Conservation (phyloP, 2,329 filamentous ascomycete genomes). For the Alternaria panax region DNA sequence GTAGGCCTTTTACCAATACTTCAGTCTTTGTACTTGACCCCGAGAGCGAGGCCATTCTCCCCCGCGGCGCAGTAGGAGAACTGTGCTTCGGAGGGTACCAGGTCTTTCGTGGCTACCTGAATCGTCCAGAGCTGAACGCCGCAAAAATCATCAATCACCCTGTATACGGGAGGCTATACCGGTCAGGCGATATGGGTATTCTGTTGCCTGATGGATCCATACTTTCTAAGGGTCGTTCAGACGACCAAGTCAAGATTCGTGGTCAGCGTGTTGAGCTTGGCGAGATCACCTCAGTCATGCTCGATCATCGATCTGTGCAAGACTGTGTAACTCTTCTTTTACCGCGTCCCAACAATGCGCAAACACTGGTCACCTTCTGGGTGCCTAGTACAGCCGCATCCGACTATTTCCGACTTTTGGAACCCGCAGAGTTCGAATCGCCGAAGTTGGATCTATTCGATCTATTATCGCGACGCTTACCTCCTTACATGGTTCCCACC, state of each 20-base stretch:
- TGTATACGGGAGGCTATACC: slow-evolving; percentile 75
- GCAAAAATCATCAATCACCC: slow-evolving; percentile 75
- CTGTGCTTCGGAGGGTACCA: slow-evolving; percentile 88
- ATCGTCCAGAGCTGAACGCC: slow-evolving; percentile 67
- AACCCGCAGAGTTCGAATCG: slow-evolving; percentile 42
- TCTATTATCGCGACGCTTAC: slow-evolving; percentile 64
- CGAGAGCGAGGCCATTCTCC: slow-evolving; percentile 56
- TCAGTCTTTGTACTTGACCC: slow-evolving; percentile 71
- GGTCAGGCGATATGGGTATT: slow-evolving; percentile 82
- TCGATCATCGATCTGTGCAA: slow-evolving; percentile 60
- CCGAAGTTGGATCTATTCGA: slow-evolving; percentile 59
- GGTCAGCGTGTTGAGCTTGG: slow-evolving; percentile 81
- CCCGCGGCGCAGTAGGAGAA: slow-evolving; percentile 78
- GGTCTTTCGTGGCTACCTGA: slow-evolving; percentile 76
- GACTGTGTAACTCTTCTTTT: slow-evolving; percentile 72
- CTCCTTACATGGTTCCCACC: slow-evolving; percentile 80
- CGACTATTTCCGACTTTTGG: slow-evolving; percentile 49
- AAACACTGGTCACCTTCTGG: slow-evolving; percentile 72
- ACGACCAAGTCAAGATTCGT: slow-evolving; percentile 82
- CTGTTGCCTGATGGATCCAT: slow-evolving; percentile 80
- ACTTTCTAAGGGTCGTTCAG: slow-evolving; percentile 74
- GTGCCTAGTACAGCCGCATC: slow-evolving; percentile 53
- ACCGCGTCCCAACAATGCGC: slow-evolving; percentile 54
- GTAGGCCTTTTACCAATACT: slow-evolving; percentile 75
- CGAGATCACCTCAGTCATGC: slow-evolving; percentile 73